Conservation (phyloP, 2,329 filamentous ascomycete species). For the Cordyceps sp. region DNA sequence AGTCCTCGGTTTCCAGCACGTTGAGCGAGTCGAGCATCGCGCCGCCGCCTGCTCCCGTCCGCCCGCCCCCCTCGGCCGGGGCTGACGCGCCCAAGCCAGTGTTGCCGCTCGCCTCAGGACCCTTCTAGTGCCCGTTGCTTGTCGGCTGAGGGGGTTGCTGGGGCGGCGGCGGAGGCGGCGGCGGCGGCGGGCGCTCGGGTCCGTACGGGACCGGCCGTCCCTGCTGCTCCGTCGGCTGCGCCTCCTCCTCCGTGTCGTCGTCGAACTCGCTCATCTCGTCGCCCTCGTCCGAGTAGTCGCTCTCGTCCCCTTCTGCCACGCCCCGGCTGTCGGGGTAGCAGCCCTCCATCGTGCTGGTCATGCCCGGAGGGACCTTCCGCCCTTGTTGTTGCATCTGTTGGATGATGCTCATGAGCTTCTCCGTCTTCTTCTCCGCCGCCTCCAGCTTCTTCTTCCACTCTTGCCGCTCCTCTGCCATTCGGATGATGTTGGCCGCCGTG, state of each 20-base stretch:
- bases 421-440: conserved; percentile 51
- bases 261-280: conserved; percentile 50
- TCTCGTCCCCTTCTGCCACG: conserved; percentile 38
- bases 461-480: conserved; percentile 93
- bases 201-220: conserved; percentile 25
- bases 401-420: conserved; percentile 86
- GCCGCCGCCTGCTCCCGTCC: too few relatives aligned
- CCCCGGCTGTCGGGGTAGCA: conserved; percentile 37
- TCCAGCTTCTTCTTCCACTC: conserved; percentile 54
- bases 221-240: conserved; percentile 16
- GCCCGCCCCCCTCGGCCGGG: too few relatives aligned
- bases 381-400: conserved; percentile 94
- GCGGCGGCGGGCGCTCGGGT: conserved; percentile 29
- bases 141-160: conserved; percentile 7
- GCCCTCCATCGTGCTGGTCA: conserved; percentile 41
- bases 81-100: too few relatives aligned
- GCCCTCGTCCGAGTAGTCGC: conserved; percentile 47
- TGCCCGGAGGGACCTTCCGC: conserved; percentile 53
- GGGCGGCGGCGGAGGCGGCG: conserved; percentile 18
- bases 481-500: conserved; percentile 85
- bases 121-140: conserved; percentile 27
- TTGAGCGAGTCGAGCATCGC: too few relatives aligned
- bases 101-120: conserved; percentile 3
- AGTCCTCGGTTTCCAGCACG: too few relatives aligned
- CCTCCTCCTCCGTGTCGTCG: conserved; percentile 39